phyloP scores from a whole-genome alignment of 176 grass and related monocot genomes.

The Musa itinerans region DNA sequence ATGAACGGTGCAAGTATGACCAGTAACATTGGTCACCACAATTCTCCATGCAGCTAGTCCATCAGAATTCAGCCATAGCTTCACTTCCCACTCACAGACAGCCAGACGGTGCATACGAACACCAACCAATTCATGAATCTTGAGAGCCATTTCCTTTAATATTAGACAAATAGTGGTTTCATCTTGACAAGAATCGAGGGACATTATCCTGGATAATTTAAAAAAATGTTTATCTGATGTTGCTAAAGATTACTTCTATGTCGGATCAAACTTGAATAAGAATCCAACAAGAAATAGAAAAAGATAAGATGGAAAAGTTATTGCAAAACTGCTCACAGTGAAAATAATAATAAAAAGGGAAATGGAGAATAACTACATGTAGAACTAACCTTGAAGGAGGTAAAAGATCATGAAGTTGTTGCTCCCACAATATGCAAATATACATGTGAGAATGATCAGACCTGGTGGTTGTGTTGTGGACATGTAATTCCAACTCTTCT shows the following conservation, averaged over 20 bases:
- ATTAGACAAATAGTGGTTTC: slow-evolving; percentile 51
- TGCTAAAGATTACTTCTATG: too few relatives aligned
- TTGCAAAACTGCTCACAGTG: not conserved
- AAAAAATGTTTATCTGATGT: slow-evolving; percentile 13
- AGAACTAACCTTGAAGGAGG: slow-evolving; percentile 72
- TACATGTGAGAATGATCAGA: slow-evolving; percentile 97
- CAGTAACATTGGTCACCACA: slow-evolving; percentile 88
- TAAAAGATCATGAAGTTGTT: slow-evolving; percentile 62
- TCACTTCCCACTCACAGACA: slow-evolving; percentile 97
- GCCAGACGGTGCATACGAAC: slow-evolving; percentile 93
- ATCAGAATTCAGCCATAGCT: slow-evolving; percentile 66
- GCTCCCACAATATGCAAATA: slow-evolving; percentile 69
- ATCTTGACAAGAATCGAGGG: slow-evolving; percentile 48
- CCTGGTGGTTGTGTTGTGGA: slow-evolving; percentile 66
- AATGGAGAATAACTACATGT: slow-evolving; percentile 11
- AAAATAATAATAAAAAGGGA: not conserved
- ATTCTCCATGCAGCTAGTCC: slow-evolving; percentile 90
- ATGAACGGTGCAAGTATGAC: slow-evolving; percentile 92
- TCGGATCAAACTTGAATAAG: too few relatives aligned
- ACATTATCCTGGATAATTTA: slow-evolving; percentile 39
- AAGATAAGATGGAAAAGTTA: too few relatives aligned
- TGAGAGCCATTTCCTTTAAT: slow-evolving; percentile 80
- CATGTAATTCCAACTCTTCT: slow-evolving; percentile 90
- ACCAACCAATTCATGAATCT: slow-evolving; percentile 88
- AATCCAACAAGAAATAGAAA: too few relatives aligned